A percentile compares a stretch with the other conserved stretches of the same genome.
Conservation (phyloP, 192 early-diverging fungal species). For the Kickxella alabastrina region DNA sequence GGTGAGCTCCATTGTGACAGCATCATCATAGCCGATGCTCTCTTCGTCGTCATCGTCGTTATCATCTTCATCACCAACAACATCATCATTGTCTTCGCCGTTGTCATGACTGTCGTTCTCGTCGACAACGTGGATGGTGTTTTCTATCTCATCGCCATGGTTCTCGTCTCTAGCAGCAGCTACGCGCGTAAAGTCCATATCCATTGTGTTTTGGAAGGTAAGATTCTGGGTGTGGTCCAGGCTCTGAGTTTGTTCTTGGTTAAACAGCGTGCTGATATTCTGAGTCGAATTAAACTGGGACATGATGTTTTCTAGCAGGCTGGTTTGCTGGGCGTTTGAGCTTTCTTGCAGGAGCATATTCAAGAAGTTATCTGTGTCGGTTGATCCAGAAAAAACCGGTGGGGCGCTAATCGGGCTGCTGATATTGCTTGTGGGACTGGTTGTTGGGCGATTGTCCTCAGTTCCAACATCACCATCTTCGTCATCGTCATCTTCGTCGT, state of each 20-base stretch:
- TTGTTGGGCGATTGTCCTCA: no score
- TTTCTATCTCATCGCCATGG: constrained; percentile 7
- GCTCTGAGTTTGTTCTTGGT: no score
- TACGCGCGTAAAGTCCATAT: constrained; percentile 31
- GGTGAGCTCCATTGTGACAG: constrained; percentile 32
- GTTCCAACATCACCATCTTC: no score
- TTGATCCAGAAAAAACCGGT: no score
- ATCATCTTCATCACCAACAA: no score
- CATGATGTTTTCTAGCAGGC: constrained; percentile 45
- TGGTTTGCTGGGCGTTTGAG: constrained; percentile 16
- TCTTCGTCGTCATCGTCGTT: constrained; percentile 1
- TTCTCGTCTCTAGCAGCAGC: constrained; percentile 5
- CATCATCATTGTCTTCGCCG: constrained; percentile 6
- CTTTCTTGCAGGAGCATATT: constrained; percentile 37
- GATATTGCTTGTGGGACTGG: no score
- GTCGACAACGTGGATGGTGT: background rate
- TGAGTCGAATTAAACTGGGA: constrained; percentile 31
- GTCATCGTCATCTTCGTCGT: background rate
- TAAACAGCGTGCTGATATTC: constrained; percentile 3
- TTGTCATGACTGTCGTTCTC: background rate
- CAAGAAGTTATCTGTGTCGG: constrained; percentile 21
- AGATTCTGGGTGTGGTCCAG: no score
- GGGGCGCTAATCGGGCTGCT: no score
- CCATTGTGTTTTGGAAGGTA: constrained; percentile 6
- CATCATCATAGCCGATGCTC: constrained; percentile 15